Base-by-base conservation (phyloP, 371 early-diverging fungal genomes). In the Syncephalastrum racemosum region DNA sequence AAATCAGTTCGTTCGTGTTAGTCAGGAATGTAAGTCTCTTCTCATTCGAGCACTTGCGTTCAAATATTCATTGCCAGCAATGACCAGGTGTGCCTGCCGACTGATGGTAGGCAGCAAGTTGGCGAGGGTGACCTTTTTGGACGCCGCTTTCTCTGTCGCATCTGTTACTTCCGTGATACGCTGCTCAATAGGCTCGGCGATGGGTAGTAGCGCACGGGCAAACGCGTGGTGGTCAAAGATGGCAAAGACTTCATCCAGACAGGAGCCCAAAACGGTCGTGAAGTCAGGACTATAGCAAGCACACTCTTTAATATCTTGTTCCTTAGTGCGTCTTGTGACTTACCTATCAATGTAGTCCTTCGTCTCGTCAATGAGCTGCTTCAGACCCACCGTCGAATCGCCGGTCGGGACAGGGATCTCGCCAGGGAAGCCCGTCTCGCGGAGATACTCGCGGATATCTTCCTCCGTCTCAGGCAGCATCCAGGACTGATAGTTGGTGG, bases 21-120 rank as follows among this genome's bases (percentile, higher is more conserved):
- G 36, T 31, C 36, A 31, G 12, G 36, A 31, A 31, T 31, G 36
- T 2, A 31, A 10, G 27, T 53, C 0, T 31, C 22, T 31, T 18
- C 22, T 16, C 12, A 12, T n/a, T 27, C 16, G 4, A 36, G 8
- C 16, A 54, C 71, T 65, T 75, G 76, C 88, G 63, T 93, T 92
- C 7, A 94, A 69, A 59, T 88, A 96, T 59, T 84, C 80, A 70
- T 94, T 93, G 20, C 94, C 92, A 67, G 91, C 86, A 52, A 95
- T 78, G 27, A 93, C 83, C 56, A 82, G 60, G 62, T 93, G 90
- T 12, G 86, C 89, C 66, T 90, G 86, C 51, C 88, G 81, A 18
- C 89, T 82, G 48, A 94, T 80, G 49, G 79, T 58, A 18, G 95
- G 94, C 58, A 96, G 64, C 36, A 93, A 66, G 53, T 84, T 85